Percentiles rank a stretch among this genome's conserved stretches.
phyloP scores from a whole-genome alignment of 768 basidiomycete species.

The Mycena chlorophos region DNA sequence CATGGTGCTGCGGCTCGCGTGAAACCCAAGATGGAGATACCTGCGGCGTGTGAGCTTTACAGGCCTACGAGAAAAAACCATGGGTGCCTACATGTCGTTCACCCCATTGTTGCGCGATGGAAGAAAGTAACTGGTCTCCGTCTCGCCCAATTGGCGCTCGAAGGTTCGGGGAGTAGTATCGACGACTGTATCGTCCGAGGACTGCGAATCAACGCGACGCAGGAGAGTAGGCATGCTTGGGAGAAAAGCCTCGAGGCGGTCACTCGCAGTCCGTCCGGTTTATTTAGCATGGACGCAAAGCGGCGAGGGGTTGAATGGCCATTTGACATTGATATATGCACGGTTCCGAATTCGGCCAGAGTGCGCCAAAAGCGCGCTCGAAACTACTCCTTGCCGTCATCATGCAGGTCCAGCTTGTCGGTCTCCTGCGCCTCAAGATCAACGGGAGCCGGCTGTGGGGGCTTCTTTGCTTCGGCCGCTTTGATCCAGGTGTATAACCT shows the following conservation, averaged over 20 bases:
- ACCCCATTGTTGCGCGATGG: constrained; percentile 78
- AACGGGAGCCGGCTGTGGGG: constrained; percentile 30
- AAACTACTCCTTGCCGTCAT: background rate
- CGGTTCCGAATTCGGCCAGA: too few species aligned
- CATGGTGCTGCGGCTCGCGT: constrained; percentile 45
- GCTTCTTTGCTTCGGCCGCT: constrained; percentile 32
- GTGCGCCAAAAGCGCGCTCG: background rate
- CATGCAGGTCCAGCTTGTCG: constrained; percentile 20
- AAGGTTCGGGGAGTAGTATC: constrained; percentile 12
- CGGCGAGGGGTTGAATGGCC: background rate
- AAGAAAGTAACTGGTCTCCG: constrained; percentile 77
- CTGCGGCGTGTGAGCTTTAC: constrained; percentile 39
- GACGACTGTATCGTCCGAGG: constrained; percentile 16
- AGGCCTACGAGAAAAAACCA: background rate
- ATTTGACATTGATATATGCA: too few species aligned
- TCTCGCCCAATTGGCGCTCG: constrained; percentile 68
- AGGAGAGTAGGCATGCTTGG: constrained; percentile 3
- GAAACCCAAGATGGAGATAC: constrained; percentile 78
- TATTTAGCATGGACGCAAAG: background rate
- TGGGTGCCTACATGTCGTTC: constrained; percentile 75
- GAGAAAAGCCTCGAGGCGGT: background rate
- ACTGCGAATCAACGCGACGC: constrained; percentile 15
- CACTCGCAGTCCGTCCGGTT: background rate
- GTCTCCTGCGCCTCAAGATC: constrained; percentile 41
- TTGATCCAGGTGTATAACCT: constrained; percentile 58